phyloP scores from a whole-genome alignment of 345 rosid genomes.

The Euphorbia lathyris region DNA sequence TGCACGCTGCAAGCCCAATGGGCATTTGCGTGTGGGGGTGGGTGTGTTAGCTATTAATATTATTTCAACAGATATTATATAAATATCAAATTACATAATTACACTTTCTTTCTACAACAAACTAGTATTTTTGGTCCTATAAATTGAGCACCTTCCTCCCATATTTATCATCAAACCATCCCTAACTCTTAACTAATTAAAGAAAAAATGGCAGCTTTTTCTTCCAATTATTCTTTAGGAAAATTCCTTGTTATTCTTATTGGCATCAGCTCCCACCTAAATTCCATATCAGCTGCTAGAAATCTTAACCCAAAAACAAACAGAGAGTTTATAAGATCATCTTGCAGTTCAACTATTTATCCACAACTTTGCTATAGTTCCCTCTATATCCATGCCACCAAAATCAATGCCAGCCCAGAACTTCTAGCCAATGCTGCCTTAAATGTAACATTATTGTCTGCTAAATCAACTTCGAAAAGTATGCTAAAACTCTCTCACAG shows the following conservation, averaged over 20 bases:
- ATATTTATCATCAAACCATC: constrained; percentile 14
- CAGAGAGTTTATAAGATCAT: constrained; percentile 56
- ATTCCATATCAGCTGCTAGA: constrained; percentile 28
- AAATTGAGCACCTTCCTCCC: constrained; percentile 7
- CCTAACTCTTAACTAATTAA: background rate
- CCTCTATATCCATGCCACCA: constrained; percentile 49
- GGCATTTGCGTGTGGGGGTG: too few species aligned
- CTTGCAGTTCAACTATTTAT: constrained; percentile 57
- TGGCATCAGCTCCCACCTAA: constrained; percentile 15
- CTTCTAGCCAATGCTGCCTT: constrained; percentile 68
- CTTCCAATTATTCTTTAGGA: constrained; percentile 13
- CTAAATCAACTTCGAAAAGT: constrained; percentile 36
- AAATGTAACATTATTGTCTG: constrained; percentile 44
- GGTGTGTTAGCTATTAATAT: too few species aligned
- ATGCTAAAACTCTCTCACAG: constrained; percentile 45
- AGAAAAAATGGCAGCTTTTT: constrained; percentile 20
- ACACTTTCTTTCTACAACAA: background rate
- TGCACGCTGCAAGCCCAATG: too few species aligned
- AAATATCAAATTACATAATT: background rate
- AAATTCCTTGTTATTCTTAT: constrained; percentile 17
- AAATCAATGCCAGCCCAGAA: constrained; percentile 66
- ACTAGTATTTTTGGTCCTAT: constrained; percentile 9
- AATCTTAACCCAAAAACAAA: constrained; percentile 12
- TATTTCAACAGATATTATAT: too few species aligned
- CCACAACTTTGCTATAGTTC: constrained; percentile 60